A percentile compares a stretch with the other conserved stretches of the same genome.
These are phyloP conservation scores for Candolleomyces efflorescens DNA, from an alignment of 768 basidiomycete genomes.

Conservation along the genomic window DNA sequence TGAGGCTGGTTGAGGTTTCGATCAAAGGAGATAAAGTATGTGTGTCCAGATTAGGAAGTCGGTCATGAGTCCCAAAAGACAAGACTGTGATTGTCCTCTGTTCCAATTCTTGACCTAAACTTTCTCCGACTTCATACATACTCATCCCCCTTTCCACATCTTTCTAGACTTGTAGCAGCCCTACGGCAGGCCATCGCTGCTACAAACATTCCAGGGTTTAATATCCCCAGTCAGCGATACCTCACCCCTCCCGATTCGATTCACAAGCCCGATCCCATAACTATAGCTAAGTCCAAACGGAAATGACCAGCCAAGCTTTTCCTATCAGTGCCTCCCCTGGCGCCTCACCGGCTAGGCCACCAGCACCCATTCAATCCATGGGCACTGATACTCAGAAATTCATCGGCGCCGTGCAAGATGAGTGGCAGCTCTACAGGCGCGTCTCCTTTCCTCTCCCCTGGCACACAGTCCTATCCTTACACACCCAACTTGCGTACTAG, in stretches of 20 bases:
- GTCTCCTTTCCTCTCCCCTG: slow-evolving; percentile 7
- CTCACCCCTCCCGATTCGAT: neutral
- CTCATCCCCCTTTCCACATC: too few species aligned
- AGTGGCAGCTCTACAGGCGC: slow-evolving; percentile 80
- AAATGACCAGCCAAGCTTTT: too few species aligned
- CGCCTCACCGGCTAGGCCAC: slow-evolving; percentile 2
- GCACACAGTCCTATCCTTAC: neutral
- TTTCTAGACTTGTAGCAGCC: neutral
- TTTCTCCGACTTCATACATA: too few species aligned
- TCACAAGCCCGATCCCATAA: neutral
- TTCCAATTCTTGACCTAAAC: too few species aligned
- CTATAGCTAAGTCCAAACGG: neutral
- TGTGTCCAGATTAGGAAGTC: too few species aligned
- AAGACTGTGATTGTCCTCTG: too few species aligned
- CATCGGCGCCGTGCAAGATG: slow-evolving; percentile 80
- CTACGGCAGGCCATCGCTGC: neutral
- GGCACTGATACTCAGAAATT: slow-evolving; percentile 31
- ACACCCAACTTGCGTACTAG: slow-evolving; percentile 31
- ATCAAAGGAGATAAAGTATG: too few species aligned
- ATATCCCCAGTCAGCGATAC: neutral
- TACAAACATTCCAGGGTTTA: neutral
- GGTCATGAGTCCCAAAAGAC: too few species aligned
- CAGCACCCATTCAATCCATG: slow-evolving; percentile 11
- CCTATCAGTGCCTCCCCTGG: slow-evolving; percentile 3
- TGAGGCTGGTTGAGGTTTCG: too few species aligned